phyloP scores from a whole-genome alignment of 2,329 filamentous ascomycete species.

The Diaporthe vaccinii region DNA sequence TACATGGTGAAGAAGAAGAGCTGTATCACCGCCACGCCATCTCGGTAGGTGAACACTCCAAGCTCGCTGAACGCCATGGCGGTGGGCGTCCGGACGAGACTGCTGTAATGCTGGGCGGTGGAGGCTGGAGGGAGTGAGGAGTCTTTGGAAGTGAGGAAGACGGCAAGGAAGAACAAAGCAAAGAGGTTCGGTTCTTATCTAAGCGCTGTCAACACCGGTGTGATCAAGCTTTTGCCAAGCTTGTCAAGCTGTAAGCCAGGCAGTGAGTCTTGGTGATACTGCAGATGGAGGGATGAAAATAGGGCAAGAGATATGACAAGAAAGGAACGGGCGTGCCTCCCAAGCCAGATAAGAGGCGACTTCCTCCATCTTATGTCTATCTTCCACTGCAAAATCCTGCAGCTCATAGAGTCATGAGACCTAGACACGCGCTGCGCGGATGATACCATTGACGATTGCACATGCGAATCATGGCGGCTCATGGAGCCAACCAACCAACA shows the following conservation, averaged over 20 bases:
- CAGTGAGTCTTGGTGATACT: not conserved
- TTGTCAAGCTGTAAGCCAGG: conserved; percentile 7
- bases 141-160: not conserved
- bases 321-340: not conserved
- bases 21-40: conserved; percentile 50
- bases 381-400: not conserved
- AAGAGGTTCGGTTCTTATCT: not conserved
- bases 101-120: not conserved
- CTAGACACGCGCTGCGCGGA: not conserved
- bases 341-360: not conserved
- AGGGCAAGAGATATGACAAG: not conserved
- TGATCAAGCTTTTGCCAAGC: conserved; percentile 6
- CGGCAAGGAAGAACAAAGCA: not conserved
- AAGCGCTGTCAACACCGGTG: not conserved
- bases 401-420: not conserved
- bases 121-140: not conserved
- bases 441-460: not conserved
- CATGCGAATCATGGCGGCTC: not conserved
- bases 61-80: conserved; percentile 1
- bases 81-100: not conserved
- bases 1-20: conserved; percentile 46
- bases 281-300: not conserved
- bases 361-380: conserved; percentile 2
- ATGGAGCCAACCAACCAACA: not conserved
- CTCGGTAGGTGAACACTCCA: conserved; percentile 44